Conservation (phyloP, 768 basidiomycete genomes). For the Dictyophora rubrovolvata region DNA sequence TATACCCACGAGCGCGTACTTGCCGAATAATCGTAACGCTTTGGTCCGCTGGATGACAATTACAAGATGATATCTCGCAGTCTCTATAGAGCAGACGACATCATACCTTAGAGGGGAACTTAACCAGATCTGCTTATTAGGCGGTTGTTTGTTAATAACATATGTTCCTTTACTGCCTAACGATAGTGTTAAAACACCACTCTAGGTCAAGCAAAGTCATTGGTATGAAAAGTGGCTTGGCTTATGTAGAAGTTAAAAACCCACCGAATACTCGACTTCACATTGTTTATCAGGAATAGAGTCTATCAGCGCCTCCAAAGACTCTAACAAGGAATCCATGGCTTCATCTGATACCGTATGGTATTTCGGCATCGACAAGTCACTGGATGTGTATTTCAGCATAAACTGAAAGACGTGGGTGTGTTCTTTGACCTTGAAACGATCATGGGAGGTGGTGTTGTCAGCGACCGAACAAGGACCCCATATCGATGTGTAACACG, state of each 20-base stretch:
- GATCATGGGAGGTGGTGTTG: constrained; percentile 13
- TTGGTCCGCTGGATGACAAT: constrained; percentile 61
- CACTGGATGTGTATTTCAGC: constrained; percentile 21
- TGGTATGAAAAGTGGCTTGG: not conserved
- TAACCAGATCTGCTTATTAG: constrained; percentile 95
- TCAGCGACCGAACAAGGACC: not conserved
- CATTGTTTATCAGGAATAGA: constrained; percentile 40
- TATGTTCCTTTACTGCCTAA: constrained; percentile 76
- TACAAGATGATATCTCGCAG: not conserved
- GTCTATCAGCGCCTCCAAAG: constrained; percentile 66
- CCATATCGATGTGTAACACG: not conserved
- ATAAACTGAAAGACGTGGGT: not conserved
- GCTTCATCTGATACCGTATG: constrained; percentile 62
- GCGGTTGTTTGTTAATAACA: constrained; percentile 95
- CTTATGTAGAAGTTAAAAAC: constrained; percentile 18
- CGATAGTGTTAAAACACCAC: constrained; percentile 80
- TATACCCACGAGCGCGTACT: constrained; percentile 63
- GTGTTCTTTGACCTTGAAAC: constrained; percentile 1
- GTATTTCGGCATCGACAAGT: constrained; percentile 56
- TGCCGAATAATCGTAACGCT: constrained; percentile 74
- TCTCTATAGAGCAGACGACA: constrained; percentile 1
- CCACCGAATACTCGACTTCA: constrained; percentile 85
- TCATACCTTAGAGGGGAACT: constrained; percentile 76
- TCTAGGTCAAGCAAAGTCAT: too few relatives aligned
- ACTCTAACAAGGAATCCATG: constrained; percentile 69